Evolutionary conservation across 352 stramenopile genomes (phyloP).

Genomic region (Globisporangium nunn): DNA sequence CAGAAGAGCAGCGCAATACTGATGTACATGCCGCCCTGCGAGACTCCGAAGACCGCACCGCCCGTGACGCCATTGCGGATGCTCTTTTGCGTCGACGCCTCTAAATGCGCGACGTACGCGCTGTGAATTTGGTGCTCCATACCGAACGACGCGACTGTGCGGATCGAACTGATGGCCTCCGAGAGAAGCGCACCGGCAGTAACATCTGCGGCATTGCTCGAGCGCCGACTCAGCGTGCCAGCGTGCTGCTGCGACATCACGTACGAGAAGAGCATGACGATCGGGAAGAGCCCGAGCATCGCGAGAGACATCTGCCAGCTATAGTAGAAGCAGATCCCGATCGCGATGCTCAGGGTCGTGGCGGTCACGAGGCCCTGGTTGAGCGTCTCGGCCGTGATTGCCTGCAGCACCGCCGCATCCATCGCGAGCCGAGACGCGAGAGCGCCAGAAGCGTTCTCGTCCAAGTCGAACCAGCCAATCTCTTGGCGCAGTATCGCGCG

Average conservation of each 20-base stretch:
- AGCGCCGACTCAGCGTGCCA: constrained; percentile 25
- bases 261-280: constrained; percentile 26
- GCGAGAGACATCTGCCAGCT: constrained; percentile 57
- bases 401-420: constrained; percentile 68
- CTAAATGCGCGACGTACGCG: constrained; percentile 17
- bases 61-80: constrained; percentile 29
- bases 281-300: constrained; percentile 19
- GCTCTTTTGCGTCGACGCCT: constrained; percentile 17
- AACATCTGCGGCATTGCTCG: constrained; percentile 33
- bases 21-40: constrained; percentile 47
- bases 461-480: constrained; percentile 66
- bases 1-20: constrained; percentile 65
- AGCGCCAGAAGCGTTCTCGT: constrained; percentile 51
- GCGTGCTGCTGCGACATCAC: constrained; percentile 32
- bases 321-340: constrained; percentile 42
- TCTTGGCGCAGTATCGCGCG: constrained; percentile 62
- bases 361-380: constrained; percentile 41
- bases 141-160: constrained; percentile 32
- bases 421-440: constrained; percentile 56
- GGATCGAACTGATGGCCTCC: constrained; percentile 44
- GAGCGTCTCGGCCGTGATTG: constrained; percentile 61
- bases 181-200: constrained; percentile 29
- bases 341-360: constrained; percentile 47
- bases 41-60: constrained; percentile 40
- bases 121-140: constrained; percentile 18